These are phyloP conservation scores for Poa pratensis DNA, from an alignment of 176 grass and related monocot genomes.

Conservation along the genomic window DNA sequence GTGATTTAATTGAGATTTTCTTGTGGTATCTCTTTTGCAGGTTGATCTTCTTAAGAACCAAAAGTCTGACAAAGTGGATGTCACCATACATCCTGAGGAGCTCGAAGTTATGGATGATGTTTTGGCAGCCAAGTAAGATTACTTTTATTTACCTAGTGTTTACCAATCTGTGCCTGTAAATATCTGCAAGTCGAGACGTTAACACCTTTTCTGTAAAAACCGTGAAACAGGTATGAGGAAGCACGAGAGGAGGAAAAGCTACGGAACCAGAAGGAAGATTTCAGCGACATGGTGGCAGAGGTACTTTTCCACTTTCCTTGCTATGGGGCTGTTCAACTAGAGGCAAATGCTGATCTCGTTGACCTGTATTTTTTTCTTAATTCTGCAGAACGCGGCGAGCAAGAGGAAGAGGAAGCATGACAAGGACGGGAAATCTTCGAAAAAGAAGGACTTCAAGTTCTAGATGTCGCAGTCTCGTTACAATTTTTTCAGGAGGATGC, in stretches of 20 bases:
- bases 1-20: conserved; percentile 2
- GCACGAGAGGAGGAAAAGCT: conserved; percentile 91
- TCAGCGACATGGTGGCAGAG: conserved; percentile 98
- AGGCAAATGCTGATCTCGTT: conserved; percentile 50
- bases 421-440: conserved; percentile 58
- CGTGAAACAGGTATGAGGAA: conserved; percentile 69
- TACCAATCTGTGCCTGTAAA: background rate
- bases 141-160: background rate
- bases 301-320: conserved; percentile 20
- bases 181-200: conserved; percentile 17
- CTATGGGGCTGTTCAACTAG: background rate
- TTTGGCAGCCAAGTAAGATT: conserved; percentile 86
- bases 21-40: conserved; percentile 36
- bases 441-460: conserved; percentile 98
- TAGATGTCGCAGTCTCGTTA: conserved; percentile 35
- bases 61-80: conserved; percentile 90
- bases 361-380: conserved; percentile 36
- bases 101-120: conserved; percentile 97
- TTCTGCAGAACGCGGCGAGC: conserved; percentile 65
- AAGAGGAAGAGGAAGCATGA: conserved; percentile 79
- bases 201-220: conserved; percentile 18
- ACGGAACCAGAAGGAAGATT: conserved; percentile 90
- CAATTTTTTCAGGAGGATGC: background rate
- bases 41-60: conserved; percentile 93
- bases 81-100: conserved; percentile 95